phyloP scores from a whole-genome alignment of 2,329 filamentous ascomycete species.

The Talaromyces pinophilus region DNA sequence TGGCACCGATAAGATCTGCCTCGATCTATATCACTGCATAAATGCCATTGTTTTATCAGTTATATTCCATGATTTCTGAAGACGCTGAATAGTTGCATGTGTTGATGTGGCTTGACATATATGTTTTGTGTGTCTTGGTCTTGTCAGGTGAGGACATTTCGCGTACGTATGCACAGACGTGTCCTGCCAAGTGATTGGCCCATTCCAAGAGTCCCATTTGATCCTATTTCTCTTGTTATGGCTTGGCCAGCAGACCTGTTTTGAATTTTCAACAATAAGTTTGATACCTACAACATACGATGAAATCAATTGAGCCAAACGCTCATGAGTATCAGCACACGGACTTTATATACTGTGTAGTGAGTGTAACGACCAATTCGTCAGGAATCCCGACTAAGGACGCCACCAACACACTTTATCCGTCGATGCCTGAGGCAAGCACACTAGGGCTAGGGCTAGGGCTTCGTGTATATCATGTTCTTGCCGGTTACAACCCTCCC shows the following conservation, averaged over 20 bases:
- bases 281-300: not conserved
- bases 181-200: not conserved
- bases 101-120: not conserved
- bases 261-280: not conserved
- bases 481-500: not conserved
- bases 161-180: not conserved
- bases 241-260: not conserved
- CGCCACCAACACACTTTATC: conserved; percentile 3
- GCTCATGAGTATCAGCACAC: not conserved
- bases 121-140: not conserved
- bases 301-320: not conserved
- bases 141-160: not conserved
- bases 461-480: not conserved
- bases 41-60: not conserved
- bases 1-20: conserved; percentile 6
- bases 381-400: not conserved
- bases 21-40: not conserved
- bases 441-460: not conserved
- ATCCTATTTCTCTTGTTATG: not conserved
- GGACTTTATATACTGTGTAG: not conserved
- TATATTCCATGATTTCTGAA: not conserved
- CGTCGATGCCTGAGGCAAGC: not conserved
- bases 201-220: not conserved
- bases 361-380: not conserved
- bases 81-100: not conserved